Evolutionary conservation across 306 rosid genomes (phyloP), one percentile per base, ranked within the genome.

Genomic region (Cyclanthera cordifolia): DNA sequence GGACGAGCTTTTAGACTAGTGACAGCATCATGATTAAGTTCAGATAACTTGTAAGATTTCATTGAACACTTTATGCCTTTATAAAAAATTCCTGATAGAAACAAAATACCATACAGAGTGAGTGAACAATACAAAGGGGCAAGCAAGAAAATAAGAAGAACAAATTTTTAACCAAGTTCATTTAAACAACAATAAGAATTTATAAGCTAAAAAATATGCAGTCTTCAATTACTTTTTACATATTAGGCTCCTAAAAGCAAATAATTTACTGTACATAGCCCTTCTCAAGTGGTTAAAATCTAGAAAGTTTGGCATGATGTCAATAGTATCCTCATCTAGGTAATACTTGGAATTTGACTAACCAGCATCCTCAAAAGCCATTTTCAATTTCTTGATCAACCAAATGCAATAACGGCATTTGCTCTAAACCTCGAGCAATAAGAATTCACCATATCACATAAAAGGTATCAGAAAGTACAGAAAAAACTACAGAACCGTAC

Each of bases 1-100:
- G 99, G 99, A 8, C 99, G 96, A 32, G 91, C 83, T 78, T 87
- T 93, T 66, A 93, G 94, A 76, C 70, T 77, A 74, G 78, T 85
- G 79, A 93, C 80, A 76, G 88, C 83, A 9, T 79, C 51, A 16
- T 76, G 75, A 20, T 82, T 52, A 69, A 93, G 99, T 53, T 85
- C 87, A 17, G 94, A 93, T 46, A 93, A 76, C 47, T 72, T 85
- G 71, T 87, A 90, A 23, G 96, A 83, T 76, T 93, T 93, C 86
- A 93, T 86, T 28, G 88, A 59, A 48, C 84, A 83, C 73, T 75
- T 81, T 25, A 77, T 77, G 58, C 79, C 79, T 72, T 72, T 68
- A 39, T 24, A 50, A 79, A 76, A 28, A 34, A 76, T 76, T 71
- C 82, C 80, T 78, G 78, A 43, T 20, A 34, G 69, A 54, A 71